These are phyloP conservation scores for Verticillium nubilum DNA, from an alignment of 2,329 filamentous ascomycete genomes.

Conservation along the genomic window DNA sequence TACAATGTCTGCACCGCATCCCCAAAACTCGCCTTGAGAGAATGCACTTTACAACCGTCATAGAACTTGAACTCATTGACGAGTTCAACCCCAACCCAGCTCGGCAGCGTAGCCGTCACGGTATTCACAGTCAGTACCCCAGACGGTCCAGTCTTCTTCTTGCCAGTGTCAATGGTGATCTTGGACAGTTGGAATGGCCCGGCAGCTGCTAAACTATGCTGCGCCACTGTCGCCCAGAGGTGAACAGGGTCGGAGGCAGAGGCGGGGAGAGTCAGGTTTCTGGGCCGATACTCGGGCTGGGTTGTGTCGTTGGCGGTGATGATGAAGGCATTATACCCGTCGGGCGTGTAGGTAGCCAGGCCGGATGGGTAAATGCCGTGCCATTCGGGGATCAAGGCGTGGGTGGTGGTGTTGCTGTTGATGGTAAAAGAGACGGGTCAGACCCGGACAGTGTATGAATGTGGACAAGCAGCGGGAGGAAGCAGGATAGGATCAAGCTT, in stretches of 20 bases:
- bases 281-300: conserved; percentile 4
- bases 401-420: background rate
- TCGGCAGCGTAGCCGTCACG: conserved; percentile 4
- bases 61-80: conserved; percentile 4
- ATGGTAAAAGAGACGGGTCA: background rate
- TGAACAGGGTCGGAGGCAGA: background rate
- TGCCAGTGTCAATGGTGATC: background rate
- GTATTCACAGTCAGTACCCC: conserved; percentile 2
- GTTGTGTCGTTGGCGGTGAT: conserved; percentile 5
- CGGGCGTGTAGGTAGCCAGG: background rate
- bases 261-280: background rate
- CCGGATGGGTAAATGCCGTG: conserved; percentile 6
- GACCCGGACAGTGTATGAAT: background rate
- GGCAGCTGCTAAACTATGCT: conserved; percentile 4
- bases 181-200: conserved; percentile 2
- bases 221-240: conserved; percentile 3
- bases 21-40: conserved; percentile 4
- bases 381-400: conserved; percentile 4
- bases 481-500: background rate
- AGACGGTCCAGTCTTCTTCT: conserved; percentile 1
- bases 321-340: conserved; percentile 4
- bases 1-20: no score
- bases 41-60: conserved; percentile 3
- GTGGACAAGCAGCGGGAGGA: background rate
- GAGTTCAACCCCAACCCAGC: conserved; percentile 3